Evolutionary conservation across 2,329 filamentous ascomycete species (phyloP).

Genomic region (Lachnum nothofagi): DNA sequence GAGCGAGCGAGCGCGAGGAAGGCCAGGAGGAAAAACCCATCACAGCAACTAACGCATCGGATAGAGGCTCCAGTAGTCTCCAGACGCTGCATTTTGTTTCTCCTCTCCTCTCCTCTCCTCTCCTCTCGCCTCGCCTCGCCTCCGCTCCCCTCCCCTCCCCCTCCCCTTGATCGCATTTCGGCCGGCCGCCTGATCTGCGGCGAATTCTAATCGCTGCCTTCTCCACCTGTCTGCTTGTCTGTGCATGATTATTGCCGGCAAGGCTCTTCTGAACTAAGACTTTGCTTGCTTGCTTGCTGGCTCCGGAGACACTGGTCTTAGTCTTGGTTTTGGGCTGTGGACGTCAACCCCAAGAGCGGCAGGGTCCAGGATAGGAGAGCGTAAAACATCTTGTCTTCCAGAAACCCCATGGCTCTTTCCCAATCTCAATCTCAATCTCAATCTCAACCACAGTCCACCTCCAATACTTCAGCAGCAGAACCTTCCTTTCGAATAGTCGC

Average conservation of each 20-base stretch:
- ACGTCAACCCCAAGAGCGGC: neutral
- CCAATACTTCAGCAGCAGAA: neutral
- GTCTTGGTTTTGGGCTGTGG: no score
- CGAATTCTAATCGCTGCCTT: neutral
- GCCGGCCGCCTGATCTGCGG: neutral
- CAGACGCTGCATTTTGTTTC: neutral
- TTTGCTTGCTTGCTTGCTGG: no score
- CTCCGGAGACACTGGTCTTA: no score
- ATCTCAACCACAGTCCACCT: constrained; percentile 3
- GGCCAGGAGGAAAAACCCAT: no score
- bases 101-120: neutral
- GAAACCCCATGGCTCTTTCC: constrained; percentile 14
- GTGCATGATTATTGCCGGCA: no score
- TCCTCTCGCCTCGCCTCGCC: neutral
- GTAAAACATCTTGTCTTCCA: neutral
- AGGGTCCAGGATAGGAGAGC: neutral
- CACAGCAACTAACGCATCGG: no score
- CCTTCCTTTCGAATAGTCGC: neutral
- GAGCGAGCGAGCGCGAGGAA: no score
- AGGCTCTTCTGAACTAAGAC: no score
- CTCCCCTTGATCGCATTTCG: neutral
- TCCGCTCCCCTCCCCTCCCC: neutral
- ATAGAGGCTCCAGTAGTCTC: no score
- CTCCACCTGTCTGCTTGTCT: neutral
- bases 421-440: constrained; percentile 9